A percentile compares a stretch with the other conserved stretches of the same genome.
Evolutionary conservation across 345 rosid species (phyloP).

Genomic region (Carallia brachiata): DNA sequence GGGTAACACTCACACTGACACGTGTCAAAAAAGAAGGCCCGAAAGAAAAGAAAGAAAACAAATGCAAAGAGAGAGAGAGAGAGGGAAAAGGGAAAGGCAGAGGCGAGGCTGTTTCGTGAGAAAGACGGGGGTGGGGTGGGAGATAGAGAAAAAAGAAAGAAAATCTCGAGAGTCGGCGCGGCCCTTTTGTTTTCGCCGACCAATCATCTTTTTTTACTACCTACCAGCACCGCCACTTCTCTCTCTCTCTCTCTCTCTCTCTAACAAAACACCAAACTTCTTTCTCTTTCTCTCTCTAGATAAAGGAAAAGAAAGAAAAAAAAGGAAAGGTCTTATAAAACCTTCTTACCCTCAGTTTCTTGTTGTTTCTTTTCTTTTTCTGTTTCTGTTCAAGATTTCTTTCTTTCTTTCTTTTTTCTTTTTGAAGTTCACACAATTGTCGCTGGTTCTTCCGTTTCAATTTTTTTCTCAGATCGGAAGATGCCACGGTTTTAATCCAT

Average conservation of each 20-base stretch:
- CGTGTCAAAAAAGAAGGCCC: too few relatives aligned
- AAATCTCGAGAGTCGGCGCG: conserved; percentile 4
- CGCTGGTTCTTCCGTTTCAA: conserved; percentile 43
- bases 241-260: not conserved
- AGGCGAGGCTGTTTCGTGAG: not conserved
- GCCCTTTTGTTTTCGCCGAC: not conserved
- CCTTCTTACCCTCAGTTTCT: conserved; percentile 17
- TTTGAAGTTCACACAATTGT: not conserved
- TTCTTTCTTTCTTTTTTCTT: not conserved
- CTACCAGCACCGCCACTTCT: not conserved
- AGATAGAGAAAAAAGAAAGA: not conserved
- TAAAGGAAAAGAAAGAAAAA: not conserved
- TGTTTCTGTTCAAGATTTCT: too few relatives aligned
- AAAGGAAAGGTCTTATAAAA: conserved; percentile 11
- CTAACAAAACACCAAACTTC: too few relatives aligned
- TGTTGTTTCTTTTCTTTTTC: not conserved
- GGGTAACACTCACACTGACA: too few relatives aligned
- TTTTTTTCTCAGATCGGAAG: conserved; percentile 53
- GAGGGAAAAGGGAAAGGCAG: not conserved
- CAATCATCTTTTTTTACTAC: not conserved
- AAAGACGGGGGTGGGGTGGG: not conserved
- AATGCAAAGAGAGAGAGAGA: not conserved
- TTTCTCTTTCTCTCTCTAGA: not conserved
- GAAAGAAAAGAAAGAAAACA: too few relatives aligned
- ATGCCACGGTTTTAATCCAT: conserved; percentile 19